Conservation (phyloP, 2,329 filamentous ascomycete genomes). For the Pyrenophora seminiperda region DNA sequence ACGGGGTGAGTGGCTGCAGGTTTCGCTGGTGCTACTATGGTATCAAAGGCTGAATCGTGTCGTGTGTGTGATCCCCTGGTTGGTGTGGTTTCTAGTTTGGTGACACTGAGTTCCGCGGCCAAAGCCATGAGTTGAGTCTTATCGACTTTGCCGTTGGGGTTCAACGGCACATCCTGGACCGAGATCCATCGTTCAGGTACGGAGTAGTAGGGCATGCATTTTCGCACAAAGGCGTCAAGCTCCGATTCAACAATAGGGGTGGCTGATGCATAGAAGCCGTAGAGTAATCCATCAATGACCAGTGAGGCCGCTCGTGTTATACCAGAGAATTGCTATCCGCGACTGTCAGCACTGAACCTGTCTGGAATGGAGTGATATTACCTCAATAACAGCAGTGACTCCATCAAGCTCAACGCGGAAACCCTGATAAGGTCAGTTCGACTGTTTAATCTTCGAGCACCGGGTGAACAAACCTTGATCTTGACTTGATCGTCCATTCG, state of each 20-base stretch:
- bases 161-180: slow-evolving; percentile 56
- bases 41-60: slow-evolving; percentile 4
- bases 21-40: background rate
- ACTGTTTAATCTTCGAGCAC: background rate
- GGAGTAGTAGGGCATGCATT: slow-evolving; percentile 61
- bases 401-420: slow-evolving; percentile 67
- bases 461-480: slow-evolving; percentile 51
- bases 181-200: slow-evolving; percentile 56
- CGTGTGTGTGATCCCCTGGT: background rate
- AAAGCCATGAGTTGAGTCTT: slow-evolving; percentile 54
- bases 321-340: slow-evolving; percentile 47
- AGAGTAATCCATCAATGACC: slow-evolving; percentile 55
- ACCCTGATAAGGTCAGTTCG: slow-evolving; percentile 46
- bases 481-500: slow-evolving; percentile 67
- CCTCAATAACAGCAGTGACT: slow-evolving; percentile 50
- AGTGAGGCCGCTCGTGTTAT: slow-evolving; percentile 57
- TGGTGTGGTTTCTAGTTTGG: background rate
- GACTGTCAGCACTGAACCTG: slow-evolving; percentile 4
- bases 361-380: background rate
- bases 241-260: slow-evolving; percentile 32
- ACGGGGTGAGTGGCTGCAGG: background rate
- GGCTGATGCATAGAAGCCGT: slow-evolving; percentile 57
- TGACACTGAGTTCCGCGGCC: background rate
- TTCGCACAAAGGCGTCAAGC: slow-evolving; percentile 51
- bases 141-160: slow-evolving; percentile 63